Evolutionary conservation across 2,329 filamentous ascomycete genomes (phyloP), one percentile per base, ranked within the genome.

Genomic region (Fusarium tricinctum): DNA sequence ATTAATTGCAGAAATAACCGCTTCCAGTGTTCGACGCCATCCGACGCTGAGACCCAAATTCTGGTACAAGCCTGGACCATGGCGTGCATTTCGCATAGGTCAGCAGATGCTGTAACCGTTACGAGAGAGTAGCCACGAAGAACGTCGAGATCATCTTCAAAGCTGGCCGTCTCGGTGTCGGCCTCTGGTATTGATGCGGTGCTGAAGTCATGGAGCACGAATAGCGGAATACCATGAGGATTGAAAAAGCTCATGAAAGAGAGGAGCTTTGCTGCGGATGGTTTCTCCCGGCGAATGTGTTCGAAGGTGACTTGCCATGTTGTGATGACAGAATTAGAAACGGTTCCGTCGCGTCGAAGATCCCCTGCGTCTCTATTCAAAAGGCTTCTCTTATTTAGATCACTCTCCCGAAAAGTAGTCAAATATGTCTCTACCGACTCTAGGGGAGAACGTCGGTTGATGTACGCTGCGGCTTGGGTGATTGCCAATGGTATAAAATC

Each of bases 401-500:
- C 71, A 51, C 70, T 77, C 26, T 75, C 68, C 4, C 53, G 50
- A 19, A 81, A 71, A 1, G 73, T 40, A 6, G 26, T 74, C 0
- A 81, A 59, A 47, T 82, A 84, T 7, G 53, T 39, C 26, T 55
- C 5, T 0, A 79, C 56, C 1, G 76, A 74, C 17, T 58, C 62
- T 2, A 65, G 63, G 0, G 73, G 74, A 6, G 33, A 38, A 10
- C 70, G 61, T 5, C 64, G 58, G 4, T 67, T 60, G 19, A 77
- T 77, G 40, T 76, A 79, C 5, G 71, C 61, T 5, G 73, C 74
- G 1, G 77, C 74, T 45, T 78, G 70, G 2, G 62, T 57, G n/a
- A 78, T 74, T 0, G 77, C 76, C 0, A 79, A 66, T 1, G 76
- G 76, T 19, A 78, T 75, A 33, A 46, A 68, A 17, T 77, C 76